Evolutionary conservation across 148 eudicot genomes (phyloP), one percentile per base, ranked within the genome.

Genomic region (Vaccinium macrocarpon): DNA sequence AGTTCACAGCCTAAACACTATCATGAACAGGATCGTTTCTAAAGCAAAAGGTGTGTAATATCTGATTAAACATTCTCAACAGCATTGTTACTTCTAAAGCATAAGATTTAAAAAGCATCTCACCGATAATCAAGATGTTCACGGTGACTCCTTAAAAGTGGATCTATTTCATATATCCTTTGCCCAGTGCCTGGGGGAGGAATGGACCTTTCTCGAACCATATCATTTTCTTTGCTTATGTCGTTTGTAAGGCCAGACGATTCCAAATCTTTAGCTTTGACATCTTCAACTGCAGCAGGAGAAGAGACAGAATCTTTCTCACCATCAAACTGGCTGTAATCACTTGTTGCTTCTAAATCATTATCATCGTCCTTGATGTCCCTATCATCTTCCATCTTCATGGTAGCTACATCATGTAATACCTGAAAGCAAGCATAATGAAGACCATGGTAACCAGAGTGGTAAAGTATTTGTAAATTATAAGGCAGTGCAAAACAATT

Each of bases 111-210:
- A 80, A 78, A 86, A 88, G 57, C 21, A 88, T 52, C 91, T 90
- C 73, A 97, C 99, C 99, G 90, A 82, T 95, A 95, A 84, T 95
- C 93, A 87, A 97, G 99, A 91, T 97, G 99, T 16, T 83, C 87
- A 74, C 92, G 89, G 79, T 90, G 87, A 82, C 88, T 84, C 78
- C 70, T 88, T 86, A 97, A 83, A 86, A 91, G 84, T 9, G 98
- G 94, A 85, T 97, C 98, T 76, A 94, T 93, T 75, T 95, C 97
- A 78, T 97, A 97, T 83, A 97, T 97, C 91, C 84, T 90, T 83
- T 91, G 93, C 68, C 99, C 99, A 75, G 80, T 83, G 48, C 98
- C 94, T 82, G 98, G 93, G 23, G 96, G 94, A 86, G 99, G 96
- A 89, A 97, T 84, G 72, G 83, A 85, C 84, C 87, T 90, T 86